Base-by-base conservation (phyloP, 2,329 filamentous ascomycete genomes). In the Penicillium sp. region DNA sequence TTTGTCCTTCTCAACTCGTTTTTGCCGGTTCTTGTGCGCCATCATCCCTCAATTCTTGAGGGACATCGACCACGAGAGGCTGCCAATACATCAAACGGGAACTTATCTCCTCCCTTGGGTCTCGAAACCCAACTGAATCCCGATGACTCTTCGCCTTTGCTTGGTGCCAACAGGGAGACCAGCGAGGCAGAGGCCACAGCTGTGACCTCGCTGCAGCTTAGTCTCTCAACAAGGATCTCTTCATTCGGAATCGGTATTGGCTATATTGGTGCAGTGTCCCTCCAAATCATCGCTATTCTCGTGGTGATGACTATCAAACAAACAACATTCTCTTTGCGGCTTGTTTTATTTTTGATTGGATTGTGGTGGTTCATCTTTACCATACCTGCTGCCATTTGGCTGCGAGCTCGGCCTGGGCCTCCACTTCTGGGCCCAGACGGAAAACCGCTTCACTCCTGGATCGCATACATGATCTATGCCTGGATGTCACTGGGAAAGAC, bases 1-100 rank as follows among this genome's bases (percentile, higher is more conserved):
- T 97, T 96, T 70, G 94, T 99, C 2, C 81, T 99, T 12, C 77
- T 99, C 42, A 99, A 99, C 74, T 96, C 92, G 0, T 99, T 96
- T 65, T 77, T 99, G 41, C 94, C 94, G 0, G 78, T 99, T 8
- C 81, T 99, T 9, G 94, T 97, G 52, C 84, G 93, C 43, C 85
- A 95, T 67, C 91, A 97, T 70, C 87, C 89, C 10, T 73, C 73
- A 6, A 70, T 82, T 33, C 70, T 74, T 51, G 70, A 70, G 41
- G 51, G 58, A 28, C 38, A 24, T 21, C 52, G 52, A 1, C 13
- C 47, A 10, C n/a, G 46, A 16, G 47, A 53, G 24, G 49, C 49
- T 58, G 49, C n/a, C 26, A 15, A 31, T 6, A 42, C 16, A 4
- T 12, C 15, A 10, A 26, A 28, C 4, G 43, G 45, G 6, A 28